A percentile compares a stretch with the other conserved stretches of the same genome.
phyloP scores from a whole-genome alignment of 2,329 filamentous ascomycete species.

The Drechslerella dactyloides region DNA sequence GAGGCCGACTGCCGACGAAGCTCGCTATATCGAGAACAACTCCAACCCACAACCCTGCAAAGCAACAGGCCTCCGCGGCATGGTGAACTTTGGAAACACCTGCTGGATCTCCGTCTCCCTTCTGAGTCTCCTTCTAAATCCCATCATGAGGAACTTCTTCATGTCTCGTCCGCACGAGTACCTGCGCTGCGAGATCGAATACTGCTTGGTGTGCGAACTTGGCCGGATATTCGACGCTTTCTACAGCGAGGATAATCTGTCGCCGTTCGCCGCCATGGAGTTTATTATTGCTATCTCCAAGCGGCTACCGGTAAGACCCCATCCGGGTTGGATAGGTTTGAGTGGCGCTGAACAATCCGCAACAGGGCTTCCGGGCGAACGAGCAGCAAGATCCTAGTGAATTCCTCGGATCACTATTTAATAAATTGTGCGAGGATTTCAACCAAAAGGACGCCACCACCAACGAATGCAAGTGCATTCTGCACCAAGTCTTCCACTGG shows the following conservation, averaged over 20 bases:
- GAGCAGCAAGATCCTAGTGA: conserved; percentile 45
- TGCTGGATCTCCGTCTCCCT: conserved; percentile 98
- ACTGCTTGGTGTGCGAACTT: conserved; percentile 65
- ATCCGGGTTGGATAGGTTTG: background rate
- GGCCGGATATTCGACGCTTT: conserved; percentile 70
- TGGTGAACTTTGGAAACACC: conserved; percentile 98
- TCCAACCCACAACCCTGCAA: conserved; percentile 81
- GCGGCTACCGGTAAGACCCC: conserved; percentile 28
- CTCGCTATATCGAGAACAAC: conserved; percentile 77
- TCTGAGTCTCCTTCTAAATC: conserved; percentile 92
- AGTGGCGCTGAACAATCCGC: conserved; percentile 2
- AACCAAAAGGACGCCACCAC: conserved; percentile 55
- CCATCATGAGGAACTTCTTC: conserved; percentile 87
- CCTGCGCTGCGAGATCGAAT: conserved; percentile 67
- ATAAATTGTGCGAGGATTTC: conserved; percentile 75
- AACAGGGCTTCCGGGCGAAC: conserved; percentile 27
- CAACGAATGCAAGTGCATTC: conserved; percentile 77
- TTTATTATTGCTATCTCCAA: conserved; percentile 37
- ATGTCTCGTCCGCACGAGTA: conserved; percentile 86
- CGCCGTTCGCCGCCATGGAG: conserved; percentile 38
- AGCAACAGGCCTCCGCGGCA: conserved; percentile 80
- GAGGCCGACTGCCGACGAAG: conserved; percentile 65
- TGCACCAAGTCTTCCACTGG: conserved; percentile 93
- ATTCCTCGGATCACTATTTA: conserved; percentile 86
- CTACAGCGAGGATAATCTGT: conserved; percentile 61